A percentile compares a stretch with the other conserved stretches of the same genome.
Evolutionary conservation across 2,329 filamentous ascomycete species (phyloP).

Genomic region (Trichophyton benhamiae): DNA sequence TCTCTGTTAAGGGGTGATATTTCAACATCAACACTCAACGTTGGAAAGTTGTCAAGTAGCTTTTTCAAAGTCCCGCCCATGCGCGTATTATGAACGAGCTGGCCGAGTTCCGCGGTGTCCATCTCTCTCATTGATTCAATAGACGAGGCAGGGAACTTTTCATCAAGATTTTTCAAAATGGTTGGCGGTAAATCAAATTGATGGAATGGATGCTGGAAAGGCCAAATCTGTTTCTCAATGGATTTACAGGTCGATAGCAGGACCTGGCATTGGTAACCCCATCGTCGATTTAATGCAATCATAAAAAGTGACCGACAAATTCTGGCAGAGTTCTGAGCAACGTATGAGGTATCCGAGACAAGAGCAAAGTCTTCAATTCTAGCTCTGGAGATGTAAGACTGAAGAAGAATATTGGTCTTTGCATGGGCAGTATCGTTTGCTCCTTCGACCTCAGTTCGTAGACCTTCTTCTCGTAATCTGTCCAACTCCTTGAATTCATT

Average conservation of each 20-base stretch:
- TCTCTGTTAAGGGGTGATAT: constrained; percentile 93
- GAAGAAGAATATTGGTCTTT: constrained; percentile 91
- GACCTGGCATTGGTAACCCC: constrained; percentile 91
- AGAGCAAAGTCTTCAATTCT: constrained; percentile 89
- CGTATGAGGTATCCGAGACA: constrained; percentile 82
- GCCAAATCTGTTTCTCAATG: constrained; percentile 92
- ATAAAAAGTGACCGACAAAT: constrained; percentile 94
- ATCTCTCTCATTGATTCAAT: constrained; percentile 84
- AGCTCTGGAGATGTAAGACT: constrained; percentile 82
- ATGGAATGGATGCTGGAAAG: constrained; percentile 84
- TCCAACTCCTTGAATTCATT: constrained; percentile 80
- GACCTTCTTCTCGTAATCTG: constrained; percentile 55
- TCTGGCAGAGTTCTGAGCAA: constrained; percentile 86
- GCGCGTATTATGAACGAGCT: constrained; percentile 76
- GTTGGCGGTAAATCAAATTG: constrained; percentile 85
- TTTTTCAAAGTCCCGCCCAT: constrained; percentile 74
- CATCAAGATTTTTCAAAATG: constrained; percentile 70
- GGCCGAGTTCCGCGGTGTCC: constrained; percentile 81
- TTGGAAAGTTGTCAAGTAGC: constrained; percentile 82
- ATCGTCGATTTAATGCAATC: constrained; percentile 87
- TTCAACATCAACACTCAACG: constrained; percentile 77
- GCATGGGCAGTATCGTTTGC: constrained; percentile 57
- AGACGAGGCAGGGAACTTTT: constrained; percentile 58
- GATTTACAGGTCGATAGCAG: constrained; percentile 87
- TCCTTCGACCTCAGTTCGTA: constrained; percentile 67